Conservation (phyloP, 1,284 basidiomycete genomes). For the Macrocystidia cucumis region DNA sequence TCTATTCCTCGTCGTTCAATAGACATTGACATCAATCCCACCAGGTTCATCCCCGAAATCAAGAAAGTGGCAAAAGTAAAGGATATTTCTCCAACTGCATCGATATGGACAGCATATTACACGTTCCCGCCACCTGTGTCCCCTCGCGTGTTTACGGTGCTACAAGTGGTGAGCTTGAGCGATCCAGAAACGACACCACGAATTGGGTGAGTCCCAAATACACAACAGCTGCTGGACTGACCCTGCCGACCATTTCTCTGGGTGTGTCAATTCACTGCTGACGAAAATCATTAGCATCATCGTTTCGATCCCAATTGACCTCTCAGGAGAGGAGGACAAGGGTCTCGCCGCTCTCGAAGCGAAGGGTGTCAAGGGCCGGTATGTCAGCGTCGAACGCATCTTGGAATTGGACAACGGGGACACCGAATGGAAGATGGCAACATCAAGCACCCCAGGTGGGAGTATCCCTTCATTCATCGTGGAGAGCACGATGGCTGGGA, state of each 20-base stretch:
- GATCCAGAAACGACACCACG: slow-evolving; percentile 39
- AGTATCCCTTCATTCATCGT: slow-evolving; percentile 56
- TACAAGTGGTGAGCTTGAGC: slow-evolving; percentile 51
- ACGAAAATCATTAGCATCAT: slow-evolving; percentile 39
- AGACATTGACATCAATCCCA: too few relatives aligned
- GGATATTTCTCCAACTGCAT: slow-evolving; percentile 50
- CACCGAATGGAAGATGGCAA: slow-evolving; percentile 75
- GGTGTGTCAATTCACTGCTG: too few relatives aligned
- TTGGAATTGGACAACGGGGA: slow-evolving; percentile 54
- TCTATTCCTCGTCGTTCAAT: slow-evolving; percentile 2
- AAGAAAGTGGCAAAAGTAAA: slow-evolving; percentile 57
- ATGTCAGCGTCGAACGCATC: slow-evolving; percentile 62
- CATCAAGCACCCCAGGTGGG: slow-evolving; percentile 66
- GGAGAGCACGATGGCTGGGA: slow-evolving; percentile 50
- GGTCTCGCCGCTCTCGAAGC: slow-evolving; percentile 57
- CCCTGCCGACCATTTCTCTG: too few relatives aligned
- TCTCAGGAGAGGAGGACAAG: slow-evolving; percentile 36
- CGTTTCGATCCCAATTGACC: slow-evolving; percentile 67
- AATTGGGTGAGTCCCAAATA: slow-evolving; percentile 49
- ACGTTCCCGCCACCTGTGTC: slow-evolving; percentile 63
- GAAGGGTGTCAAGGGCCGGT: slow-evolving; percentile 61
- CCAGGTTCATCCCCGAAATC: slow-evolving; percentile 60
- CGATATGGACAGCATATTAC: slow-evolving; percentile 69
- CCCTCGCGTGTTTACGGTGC: slow-evolving; percentile 67
- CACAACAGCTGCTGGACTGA: too few relatives aligned